Evolutionary conservation across 2,329 filamentous ascomycete species (phyloP).

Genomic region (Neurospora sp.): DNA sequence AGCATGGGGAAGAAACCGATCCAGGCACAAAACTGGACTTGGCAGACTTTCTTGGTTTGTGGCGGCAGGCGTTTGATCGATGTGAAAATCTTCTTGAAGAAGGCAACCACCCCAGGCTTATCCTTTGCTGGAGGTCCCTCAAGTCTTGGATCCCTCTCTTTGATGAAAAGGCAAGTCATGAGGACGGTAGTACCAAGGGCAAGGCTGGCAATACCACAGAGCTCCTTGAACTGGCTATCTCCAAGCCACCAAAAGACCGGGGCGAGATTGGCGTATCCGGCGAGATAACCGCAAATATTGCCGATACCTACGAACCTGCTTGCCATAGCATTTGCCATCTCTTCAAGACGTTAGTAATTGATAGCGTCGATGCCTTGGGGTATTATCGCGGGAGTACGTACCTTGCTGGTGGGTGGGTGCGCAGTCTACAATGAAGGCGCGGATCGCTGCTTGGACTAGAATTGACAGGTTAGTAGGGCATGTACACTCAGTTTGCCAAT

Average conservation of each 20-base stretch:
- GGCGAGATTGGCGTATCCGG: constrained; percentile 74
- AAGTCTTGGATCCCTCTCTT: constrained; percentile 69
- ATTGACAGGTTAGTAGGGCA: not conserved
- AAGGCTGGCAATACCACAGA: constrained; percentile 76
- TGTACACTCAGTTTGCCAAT: not conserved
- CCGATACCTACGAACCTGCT: constrained; percentile 77
- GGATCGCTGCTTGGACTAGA: constrained; percentile 75
- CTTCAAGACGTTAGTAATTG: constrained; percentile 26
- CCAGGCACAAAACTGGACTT: constrained; percentile 80
- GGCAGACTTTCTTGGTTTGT: constrained; percentile 73
- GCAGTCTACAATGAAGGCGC: constrained; percentile 89
- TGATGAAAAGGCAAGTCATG: constrained; percentile 59
- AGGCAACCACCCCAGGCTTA: constrained; percentile 58
- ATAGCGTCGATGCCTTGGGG: not conserved
- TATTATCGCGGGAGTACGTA: constrained; percentile 14
- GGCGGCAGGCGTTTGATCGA: constrained; percentile 71
- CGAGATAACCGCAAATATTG: constrained; percentile 83
- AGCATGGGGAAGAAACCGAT: constrained; percentile 93
- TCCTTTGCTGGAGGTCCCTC: constrained; percentile 53
- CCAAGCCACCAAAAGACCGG: constrained; percentile 69
- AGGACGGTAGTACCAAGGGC: constrained; percentile 59
- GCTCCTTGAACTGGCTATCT: constrained; percentile 82
- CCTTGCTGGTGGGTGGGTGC: constrained; percentile 82
- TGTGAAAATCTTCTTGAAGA: constrained; percentile 68
- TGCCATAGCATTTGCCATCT: constrained; percentile 89